Evolutionary conservation across 1,139 yeast species (phyloP), one percentile per base, ranked within the genome.

Genomic region (Diutina neorugosa): DNA sequence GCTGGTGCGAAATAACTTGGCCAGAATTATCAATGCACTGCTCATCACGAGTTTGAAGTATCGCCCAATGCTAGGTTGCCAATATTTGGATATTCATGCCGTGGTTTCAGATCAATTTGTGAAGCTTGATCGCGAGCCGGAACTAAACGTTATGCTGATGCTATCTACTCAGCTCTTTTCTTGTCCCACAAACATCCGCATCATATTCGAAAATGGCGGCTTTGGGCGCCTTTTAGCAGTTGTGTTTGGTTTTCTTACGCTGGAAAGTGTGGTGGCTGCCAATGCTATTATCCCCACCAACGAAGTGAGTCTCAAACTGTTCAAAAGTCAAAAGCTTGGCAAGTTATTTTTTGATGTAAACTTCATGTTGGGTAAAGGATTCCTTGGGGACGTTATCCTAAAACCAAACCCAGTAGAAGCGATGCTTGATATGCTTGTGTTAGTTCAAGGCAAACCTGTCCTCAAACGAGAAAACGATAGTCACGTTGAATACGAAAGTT

Each of bases 401-500:
- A 64, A 70, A 0, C 62, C 63, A 31, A 69, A 68, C 41, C 65
- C 70, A 7, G 65, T 78, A 2, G 73, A 82, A 2, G 67, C 77
- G 67, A 78, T 83, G 3, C 81, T 84, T 57, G 93, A 82, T 62
- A 78, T 84, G 53, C 66, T 86, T 53, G 74, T 78, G 25, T 70
- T 88, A 27, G 89, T 91, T 63, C 96, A 91, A 65, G 94, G 96
- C 2, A 77, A 82, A 53, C 86, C 95, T 0, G 84, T 86, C 0
- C 69, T 89, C 61, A 78, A 76, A 58, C 74, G 98, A 57, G 96
- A 89, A 62, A 80, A 81, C n/a, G 74, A 78, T 14, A 82, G 81
- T 55, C 98, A 93, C 65, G 89, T 93, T 12, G 97, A 91, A 63
- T 93, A 86, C 63, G 98, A 93, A 63, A 84, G 84, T 51, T 89